A percentile compares a stretch with the other conserved stretches of the same genome.
Conservation (phyloP, 306 rosid species). For the Gleditsia sinensis region DNA sequence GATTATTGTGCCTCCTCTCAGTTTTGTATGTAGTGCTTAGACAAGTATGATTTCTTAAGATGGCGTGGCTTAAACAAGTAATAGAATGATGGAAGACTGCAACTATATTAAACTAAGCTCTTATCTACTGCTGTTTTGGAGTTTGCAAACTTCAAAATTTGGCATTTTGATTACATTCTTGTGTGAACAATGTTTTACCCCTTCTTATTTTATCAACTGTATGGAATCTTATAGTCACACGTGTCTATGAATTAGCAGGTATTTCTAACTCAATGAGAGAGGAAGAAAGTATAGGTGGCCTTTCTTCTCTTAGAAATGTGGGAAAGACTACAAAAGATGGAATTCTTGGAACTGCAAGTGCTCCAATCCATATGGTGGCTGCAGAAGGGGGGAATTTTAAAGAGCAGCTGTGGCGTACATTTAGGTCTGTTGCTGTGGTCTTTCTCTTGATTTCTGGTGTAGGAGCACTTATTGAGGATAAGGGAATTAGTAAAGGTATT, state of each 20-base stretch:
- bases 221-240: slow-evolving; percentile 14
- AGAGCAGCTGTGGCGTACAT: slow-evolving; percentile 76
- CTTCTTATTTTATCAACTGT: slow-evolving; percentile 17
- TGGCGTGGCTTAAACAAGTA: neutral
- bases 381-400: slow-evolving; percentile 68
- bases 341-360: slow-evolving; percentile 71
- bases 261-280: slow-evolving; percentile 53
- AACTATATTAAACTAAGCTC: neutral
- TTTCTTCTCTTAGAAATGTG: slow-evolving; percentile 59
- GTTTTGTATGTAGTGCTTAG: neutral
- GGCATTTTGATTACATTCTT: neutral
- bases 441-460: slow-evolving; percentile 75
- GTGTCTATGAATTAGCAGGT: slow-evolving; percentile 52
- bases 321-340: slow-evolving; percentile 67
- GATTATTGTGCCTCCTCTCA: slow-evolving; percentile 13
- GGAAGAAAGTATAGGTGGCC: slow-evolving; percentile 55
- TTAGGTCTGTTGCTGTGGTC: slow-evolving; percentile 62
- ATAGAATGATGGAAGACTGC: slow-evolving; percentile 6
- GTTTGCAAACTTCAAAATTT: slow-evolving; percentile 7
- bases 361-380: slow-evolving; percentile 80
- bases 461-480: slow-evolving; percentile 80
- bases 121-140: slow-evolving; percentile 12
- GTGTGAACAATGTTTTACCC: slow-evolving; percentile 4
- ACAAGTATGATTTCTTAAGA: slow-evolving; percentile 13
- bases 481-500: slow-evolving; percentile 79